Conservation (phyloP, 192 early-diverging fungal species). For the Allomyces macrogynus region DNA sequence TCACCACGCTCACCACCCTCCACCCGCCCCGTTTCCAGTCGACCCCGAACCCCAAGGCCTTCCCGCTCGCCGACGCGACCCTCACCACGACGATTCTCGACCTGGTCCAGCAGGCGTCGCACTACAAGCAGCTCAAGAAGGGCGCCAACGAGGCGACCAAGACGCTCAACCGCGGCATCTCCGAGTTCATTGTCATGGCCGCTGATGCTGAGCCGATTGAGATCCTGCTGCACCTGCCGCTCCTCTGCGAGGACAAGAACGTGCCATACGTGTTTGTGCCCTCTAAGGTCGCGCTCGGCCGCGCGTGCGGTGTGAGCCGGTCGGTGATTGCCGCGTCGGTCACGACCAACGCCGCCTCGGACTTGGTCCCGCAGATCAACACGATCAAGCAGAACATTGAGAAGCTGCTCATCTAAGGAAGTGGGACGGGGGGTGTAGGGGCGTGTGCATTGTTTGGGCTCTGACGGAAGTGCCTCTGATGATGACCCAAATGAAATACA, state of each 20-base stretch:
- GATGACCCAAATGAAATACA: too few species aligned
- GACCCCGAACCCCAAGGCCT: conserved; percentile 43
- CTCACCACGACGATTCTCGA: conserved; percentile 86
- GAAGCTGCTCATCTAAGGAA: conserved; percentile 58
- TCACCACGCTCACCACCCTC: too few species aligned
- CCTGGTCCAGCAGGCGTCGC: conserved; percentile 92
- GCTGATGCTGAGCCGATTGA: conserved; percentile 96
- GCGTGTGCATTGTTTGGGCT: neutral
- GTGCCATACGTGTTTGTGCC: conserved; percentile 98
- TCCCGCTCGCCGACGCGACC: conserved; percentile 74
- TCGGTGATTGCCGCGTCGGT: conserved; percentile 81
- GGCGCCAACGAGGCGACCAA: conserved; percentile 99
- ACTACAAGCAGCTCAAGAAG: conserved; percentile 99
- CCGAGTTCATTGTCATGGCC: conserved; percentile 97
- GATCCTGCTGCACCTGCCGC: conserved; percentile 89
- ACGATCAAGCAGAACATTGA: conserved; percentile 83
- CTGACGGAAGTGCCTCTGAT: neutral
- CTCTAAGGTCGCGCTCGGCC: conserved; percentile 85
- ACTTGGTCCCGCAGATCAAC: conserved; percentile 80
- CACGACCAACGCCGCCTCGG: conserved; percentile 93
- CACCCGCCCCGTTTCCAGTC: neutral
- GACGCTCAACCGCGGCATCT: conserved; percentile 95
- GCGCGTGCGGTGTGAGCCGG: conserved; percentile 92
- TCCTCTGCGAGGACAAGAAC: conserved; percentile 99
- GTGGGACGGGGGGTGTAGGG: neutral